Conservation (phyloP, 2,329 filamentous ascomycete genomes). For the Ceratocystiopsis brevicomis region DNA sequence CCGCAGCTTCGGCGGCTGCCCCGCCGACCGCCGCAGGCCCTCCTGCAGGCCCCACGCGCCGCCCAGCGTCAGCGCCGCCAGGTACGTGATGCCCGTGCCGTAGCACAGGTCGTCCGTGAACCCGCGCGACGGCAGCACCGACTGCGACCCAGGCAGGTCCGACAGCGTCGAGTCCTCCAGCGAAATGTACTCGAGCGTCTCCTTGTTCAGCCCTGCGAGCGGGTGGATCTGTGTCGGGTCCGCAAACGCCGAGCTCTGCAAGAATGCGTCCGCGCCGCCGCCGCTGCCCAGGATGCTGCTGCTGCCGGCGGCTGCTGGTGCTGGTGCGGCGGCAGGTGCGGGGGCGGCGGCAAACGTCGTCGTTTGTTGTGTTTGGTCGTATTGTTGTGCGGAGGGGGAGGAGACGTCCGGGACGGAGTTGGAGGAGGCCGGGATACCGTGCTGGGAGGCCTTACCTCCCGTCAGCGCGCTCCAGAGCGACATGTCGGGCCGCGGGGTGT, state of each 20-base stretch:
- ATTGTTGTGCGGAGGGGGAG: slow-evolving; percentile 23
- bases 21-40: slow-evolving; percentile 61
- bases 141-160: slow-evolving; percentile 67
- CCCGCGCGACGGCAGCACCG: slow-evolving; percentile 79
- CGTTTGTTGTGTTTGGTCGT: too few relatives aligned
- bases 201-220: slow-evolving; percentile 78
- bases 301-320: not conserved
- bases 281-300: slow-evolving; percentile 22
- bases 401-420: slow-evolving; percentile 31
- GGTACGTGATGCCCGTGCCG: slow-evolving; percentile 84
- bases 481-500: slow-evolving; percentile 16
- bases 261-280: slow-evolving; percentile 72
- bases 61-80: slow-evolving; percentile 68
- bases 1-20: slow-evolving; percentile 69
- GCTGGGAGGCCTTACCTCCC: slow-evolving; percentile 29
- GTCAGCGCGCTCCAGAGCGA: slow-evolving; percentile 43
- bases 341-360: too few relatives aligned
- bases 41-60: slow-evolving; percentile 87
- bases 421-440: slow-evolving; percentile 19
- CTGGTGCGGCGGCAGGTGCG: slow-evolving; percentile 14
- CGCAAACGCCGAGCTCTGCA: slow-evolving; percentile 55
- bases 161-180: slow-evolving; percentile 84
- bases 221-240: slow-evolving; percentile 84
- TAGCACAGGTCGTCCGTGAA: slow-evolving; percentile 98
- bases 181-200: slow-evolving; percentile 83